A percentile compares a stretch with the other conserved stretches of the same genome.
Evolutionary conservation across 345 rosid species (phyloP).

Genomic region (Murraya paniculata): DNA sequence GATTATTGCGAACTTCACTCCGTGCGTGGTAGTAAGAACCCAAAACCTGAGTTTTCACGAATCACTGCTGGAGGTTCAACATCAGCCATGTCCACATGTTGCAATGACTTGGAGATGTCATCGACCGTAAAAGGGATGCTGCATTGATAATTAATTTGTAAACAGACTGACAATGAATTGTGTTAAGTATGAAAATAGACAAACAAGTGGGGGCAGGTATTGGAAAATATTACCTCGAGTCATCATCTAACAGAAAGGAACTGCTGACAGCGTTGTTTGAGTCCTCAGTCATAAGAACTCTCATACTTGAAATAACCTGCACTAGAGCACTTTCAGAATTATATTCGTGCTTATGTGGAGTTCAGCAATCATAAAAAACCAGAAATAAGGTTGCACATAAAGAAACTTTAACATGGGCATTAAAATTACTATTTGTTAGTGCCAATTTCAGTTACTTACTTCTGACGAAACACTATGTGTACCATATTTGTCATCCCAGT

Average conservation of each 20-base stretch:
- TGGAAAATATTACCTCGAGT: slow-evolving; percentile 66
- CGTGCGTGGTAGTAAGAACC: slow-evolving; percentile 79
- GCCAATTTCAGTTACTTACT: slow-evolving; percentile 43
- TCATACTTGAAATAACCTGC: slow-evolving; percentile 91
- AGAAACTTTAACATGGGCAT: not conserved
- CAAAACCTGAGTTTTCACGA: slow-evolving; percentile 91
- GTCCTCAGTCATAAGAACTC: slow-evolving; percentile 96
- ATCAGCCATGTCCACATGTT: slow-evolving; percentile 81
- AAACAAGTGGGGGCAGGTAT: not conserved
- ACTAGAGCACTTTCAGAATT: slow-evolving; percentile 2
- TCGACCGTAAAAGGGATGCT: slow-evolving; percentile 98
- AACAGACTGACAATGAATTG: not conserved
- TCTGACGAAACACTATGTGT: slow-evolving; percentile 94
- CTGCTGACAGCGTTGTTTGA: slow-evolving; percentile 91
- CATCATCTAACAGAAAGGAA: slow-evolving; percentile 95
- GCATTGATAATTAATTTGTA: slow-evolving; percentile 28
- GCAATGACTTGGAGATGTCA: slow-evolving; percentile 95
- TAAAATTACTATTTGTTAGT: not conserved
- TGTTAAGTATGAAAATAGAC: not conserved
- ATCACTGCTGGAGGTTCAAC: slow-evolving; percentile 80
- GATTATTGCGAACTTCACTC: slow-evolving; percentile 33
- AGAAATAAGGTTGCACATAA: not conserved
- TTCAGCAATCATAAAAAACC: not conserved
- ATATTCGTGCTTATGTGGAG: not conserved
- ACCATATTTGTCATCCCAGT: slow-evolving; percentile 99